phyloP scores from a whole-genome alignment of 1,284 basidiomycete species.

The Clitocybe nebularis region DNA sequence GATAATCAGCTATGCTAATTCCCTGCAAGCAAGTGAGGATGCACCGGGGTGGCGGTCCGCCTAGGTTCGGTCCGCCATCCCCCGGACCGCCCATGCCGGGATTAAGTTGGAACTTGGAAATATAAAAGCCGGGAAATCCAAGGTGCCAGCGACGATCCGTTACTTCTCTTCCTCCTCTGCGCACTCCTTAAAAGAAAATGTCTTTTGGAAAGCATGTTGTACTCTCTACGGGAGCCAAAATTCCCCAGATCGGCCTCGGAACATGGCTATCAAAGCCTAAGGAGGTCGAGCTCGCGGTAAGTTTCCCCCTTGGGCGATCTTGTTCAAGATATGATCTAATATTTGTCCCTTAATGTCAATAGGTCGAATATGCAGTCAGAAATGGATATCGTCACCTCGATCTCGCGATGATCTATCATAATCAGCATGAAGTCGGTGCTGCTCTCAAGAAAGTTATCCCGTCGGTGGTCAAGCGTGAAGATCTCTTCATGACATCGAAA shows the following conservation, averaged over 20 bases:
- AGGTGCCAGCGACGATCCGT: neutral
- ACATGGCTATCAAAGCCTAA: slow-evolving; percentile 79
- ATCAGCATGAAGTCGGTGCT: slow-evolving; percentile 72
- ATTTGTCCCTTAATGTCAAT: slow-evolving; percentile 5
- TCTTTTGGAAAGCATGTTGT: slow-evolving; percentile 54
- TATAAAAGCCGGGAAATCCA: slow-evolving; percentile 11
- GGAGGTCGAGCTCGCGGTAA: slow-evolving; percentile 73
- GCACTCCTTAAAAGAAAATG: slow-evolving; percentile 34
- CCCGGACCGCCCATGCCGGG: slow-evolving; percentile 6
- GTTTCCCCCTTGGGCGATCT: slow-evolving; percentile 19
- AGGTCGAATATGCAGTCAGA: slow-evolving; percentile 73
- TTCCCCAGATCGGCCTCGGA: slow-evolving; percentile 78
- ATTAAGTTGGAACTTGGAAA: neutral
- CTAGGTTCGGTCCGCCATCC: slow-evolving; percentile 6
- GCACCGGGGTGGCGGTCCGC: neutral
- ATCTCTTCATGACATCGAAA: slow-evolving; percentile 85
- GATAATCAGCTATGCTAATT: no score
- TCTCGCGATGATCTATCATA: slow-evolving; percentile 69
- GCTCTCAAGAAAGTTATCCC: slow-evolving; percentile 77
- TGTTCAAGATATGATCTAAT: slow-evolving; percentile 5
- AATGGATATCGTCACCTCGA: slow-evolving; percentile 81
- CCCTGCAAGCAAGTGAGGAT: no score
- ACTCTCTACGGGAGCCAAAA: slow-evolving; percentile 45
- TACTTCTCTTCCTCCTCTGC: slow-evolving; percentile 2
- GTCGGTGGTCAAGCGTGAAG: slow-evolving; percentile 74